phyloP scores from a whole-genome alignment of 192 early-diverging fungal species.

The Spinellus fusiger region DNA sequence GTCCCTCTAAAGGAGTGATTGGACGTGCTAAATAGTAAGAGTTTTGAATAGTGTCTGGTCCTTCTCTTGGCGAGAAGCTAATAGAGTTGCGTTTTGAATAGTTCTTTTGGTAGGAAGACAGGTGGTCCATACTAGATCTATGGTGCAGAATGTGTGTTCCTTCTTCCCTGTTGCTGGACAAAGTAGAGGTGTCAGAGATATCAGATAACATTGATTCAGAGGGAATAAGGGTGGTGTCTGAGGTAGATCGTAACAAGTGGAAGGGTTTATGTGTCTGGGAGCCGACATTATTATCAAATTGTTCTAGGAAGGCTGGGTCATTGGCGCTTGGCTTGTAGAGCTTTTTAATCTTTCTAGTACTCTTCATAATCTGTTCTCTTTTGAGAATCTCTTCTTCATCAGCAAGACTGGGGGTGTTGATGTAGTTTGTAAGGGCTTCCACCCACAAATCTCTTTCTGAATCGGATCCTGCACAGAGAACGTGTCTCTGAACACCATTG shows the following conservation, averaged over 20 bases:
- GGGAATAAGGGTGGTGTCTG: constrained; percentile 65
- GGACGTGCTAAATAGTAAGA: neutral
- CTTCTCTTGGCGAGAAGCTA: neutral
- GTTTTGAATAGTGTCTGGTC: neutral
- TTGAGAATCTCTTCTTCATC: neutral
- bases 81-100: neutral
- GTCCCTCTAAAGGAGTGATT: neutral
- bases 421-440: constrained; percentile 39
- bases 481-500: constrained; percentile 63
- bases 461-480: constrained; percentile 86
- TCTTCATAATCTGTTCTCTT: neutral
- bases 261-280: constrained; percentile 38
- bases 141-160: neutral
- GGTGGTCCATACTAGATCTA: neutral
- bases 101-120: neutral
- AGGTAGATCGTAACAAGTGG: constrained; percentile 41
- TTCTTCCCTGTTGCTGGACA: neutral
- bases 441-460: constrained; percentile 92
- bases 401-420: neutral
- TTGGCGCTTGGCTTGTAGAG: neutral
- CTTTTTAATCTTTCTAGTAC: neutral
- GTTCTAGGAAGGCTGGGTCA: neutral
- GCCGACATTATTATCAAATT: neutral
- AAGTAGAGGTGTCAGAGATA: neutral
- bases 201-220: constrained; percentile 43